Conservation (phyloP, 2,329 filamentous ascomycete species). For the Periconia sp. region DNA sequence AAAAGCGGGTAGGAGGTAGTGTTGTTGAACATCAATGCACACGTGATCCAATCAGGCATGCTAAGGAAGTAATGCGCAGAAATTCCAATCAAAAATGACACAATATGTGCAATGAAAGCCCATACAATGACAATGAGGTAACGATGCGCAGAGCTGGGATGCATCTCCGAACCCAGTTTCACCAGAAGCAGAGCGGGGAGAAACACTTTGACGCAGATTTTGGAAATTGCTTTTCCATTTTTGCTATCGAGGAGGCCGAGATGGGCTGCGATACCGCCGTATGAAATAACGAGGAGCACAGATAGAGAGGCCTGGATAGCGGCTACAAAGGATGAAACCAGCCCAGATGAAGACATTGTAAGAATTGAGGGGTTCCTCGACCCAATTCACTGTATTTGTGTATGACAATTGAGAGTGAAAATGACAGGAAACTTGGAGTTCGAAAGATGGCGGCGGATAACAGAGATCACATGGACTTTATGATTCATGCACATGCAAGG, state of each 20-base stretch:
- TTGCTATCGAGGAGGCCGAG: conserved; percentile 49
- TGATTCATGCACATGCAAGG: neutral
- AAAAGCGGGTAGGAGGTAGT: conserved; percentile 56
- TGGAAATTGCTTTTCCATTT: conserved; percentile 56
- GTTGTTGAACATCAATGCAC: conserved; percentile 59
- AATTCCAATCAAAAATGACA: conserved; percentile 52
- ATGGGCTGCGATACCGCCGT: conserved; percentile 52
- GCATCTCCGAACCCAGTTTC: conserved; percentile 56
- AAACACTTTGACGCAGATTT: conserved; percentile 55
- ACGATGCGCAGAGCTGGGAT: conserved; percentile 47
- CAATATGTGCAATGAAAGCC: conserved; percentile 52
- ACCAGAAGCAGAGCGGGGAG: conserved; percentile 55
- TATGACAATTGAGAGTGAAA: neutral
- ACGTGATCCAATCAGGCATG: conserved; percentile 56
- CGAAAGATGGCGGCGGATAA: neutral
- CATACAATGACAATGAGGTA: conserved; percentile 54
- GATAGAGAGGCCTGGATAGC: conserved; percentile 58
- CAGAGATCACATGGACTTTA: neutral
- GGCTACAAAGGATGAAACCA: conserved; percentile 49
- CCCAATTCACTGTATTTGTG: neutral
- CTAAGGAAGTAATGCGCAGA: conserved; percentile 46
- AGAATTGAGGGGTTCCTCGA: neutral
- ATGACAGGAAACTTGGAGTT: neutral
- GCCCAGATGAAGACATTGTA: conserved; percentile 12
- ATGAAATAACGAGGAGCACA: conserved; percentile 56